Percentiles rank a stretch among this genome's conserved stretches.
Conservation (phyloP, 805 yeast species). For the Ogataea wickerhamii region DNA sequence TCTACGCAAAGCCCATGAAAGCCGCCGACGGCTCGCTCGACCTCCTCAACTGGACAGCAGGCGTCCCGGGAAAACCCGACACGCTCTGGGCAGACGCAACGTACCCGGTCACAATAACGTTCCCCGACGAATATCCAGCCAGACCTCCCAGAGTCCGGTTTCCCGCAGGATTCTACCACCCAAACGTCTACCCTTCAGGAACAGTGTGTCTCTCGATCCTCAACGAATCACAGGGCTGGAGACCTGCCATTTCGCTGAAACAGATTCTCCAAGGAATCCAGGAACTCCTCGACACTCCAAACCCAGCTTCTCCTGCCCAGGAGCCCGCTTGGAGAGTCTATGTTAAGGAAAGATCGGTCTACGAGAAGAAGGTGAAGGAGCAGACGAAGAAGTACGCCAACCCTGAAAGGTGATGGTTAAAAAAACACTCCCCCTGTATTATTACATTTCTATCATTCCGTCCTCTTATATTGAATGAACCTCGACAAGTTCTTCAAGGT, state of each 20-base stretch:
- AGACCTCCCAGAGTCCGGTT: constrained; percentile 94
- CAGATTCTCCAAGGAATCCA: constrained; percentile 91
- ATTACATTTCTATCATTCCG: constrained; percentile 31
- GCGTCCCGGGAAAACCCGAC: constrained; percentile 87
- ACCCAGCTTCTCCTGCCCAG: constrained; percentile 95
- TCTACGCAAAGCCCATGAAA: constrained; percentile 86
- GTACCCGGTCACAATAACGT: constrained; percentile 75
- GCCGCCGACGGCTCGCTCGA: constrained; percentile 80
- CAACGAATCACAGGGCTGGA: constrained; percentile 96
- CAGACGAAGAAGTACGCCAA: constrained; percentile 73
- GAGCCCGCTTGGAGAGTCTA: constrained; percentile 94
- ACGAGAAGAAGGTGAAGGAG: constrained; percentile 72
- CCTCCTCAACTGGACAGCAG: constrained; percentile 86
- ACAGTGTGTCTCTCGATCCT: constrained; percentile 89
- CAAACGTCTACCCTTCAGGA: constrained; percentile 96
- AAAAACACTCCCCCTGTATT: constrained; percentile 47
- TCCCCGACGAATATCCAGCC: constrained; percentile 91
- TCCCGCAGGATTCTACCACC: constrained; percentile 90
- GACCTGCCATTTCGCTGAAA: constrained; percentile 90
- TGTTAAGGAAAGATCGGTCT: constrained; percentile 60
- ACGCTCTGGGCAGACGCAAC: constrained; percentile 91
- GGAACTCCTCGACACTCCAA: constrained; percentile 84
- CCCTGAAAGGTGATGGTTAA: constrained; percentile 27
- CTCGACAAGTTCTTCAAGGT: constrained; percentile 63
- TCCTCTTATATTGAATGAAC: constrained; percentile 71